Evolutionary conservation across 192 early-diverging fungal species (phyloP).

Genomic region (Funneliformis geosporum): DNA sequence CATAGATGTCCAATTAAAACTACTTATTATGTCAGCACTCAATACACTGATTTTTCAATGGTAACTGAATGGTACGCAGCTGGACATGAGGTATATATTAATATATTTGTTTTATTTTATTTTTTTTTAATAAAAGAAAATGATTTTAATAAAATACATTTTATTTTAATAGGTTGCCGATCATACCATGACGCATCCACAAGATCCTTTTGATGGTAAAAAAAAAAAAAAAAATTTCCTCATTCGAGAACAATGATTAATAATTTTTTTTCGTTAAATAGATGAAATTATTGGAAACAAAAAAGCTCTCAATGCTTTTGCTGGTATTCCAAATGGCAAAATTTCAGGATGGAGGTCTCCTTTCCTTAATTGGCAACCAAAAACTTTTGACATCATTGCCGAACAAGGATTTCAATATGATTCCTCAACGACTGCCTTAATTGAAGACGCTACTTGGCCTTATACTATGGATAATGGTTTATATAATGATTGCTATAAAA

Average conservation of each 20-base stretch:
- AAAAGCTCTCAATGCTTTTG: slow-evolving; percentile 50
- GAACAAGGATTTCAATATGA: slow-evolving; percentile 58
- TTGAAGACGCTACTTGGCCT: slow-evolving; percentile 61
- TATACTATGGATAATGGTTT: slow-evolving; percentile 70
- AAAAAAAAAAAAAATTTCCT: neutral
- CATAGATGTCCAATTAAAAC: slow-evolving; percentile 54
- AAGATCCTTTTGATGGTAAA: slow-evolving; percentile 39
- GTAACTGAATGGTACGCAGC: slow-evolving; percentile 63
- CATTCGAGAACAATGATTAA: neutral
- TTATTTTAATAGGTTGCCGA: slow-evolving; percentile 47
- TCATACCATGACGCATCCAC: slow-evolving; percentile 56
- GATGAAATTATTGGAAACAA: slow-evolving; percentile 44
- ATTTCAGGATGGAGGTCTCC: slow-evolving; percentile 67
- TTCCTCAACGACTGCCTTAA: slow-evolving; percentile 49
- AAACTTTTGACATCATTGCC: slow-evolving; percentile 47
- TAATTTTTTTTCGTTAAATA: slow-evolving; percentile 10
- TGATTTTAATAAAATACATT: neutral
- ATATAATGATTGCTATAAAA: slow-evolving; percentile 58
- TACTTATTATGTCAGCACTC: slow-evolving; percentile 63
- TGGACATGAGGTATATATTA: slow-evolving; percentile 39
- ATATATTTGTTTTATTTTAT: too few relatives aligned
- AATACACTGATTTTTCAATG: slow-evolving; percentile 62
- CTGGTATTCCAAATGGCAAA: slow-evolving; percentile 60
- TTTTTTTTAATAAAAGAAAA: neutral
- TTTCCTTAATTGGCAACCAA: slow-evolving; percentile 57